Evolutionary conservation across 202 grass and related monocot genomes (phyloP).

Genomic region (Setaria italica): DNA sequence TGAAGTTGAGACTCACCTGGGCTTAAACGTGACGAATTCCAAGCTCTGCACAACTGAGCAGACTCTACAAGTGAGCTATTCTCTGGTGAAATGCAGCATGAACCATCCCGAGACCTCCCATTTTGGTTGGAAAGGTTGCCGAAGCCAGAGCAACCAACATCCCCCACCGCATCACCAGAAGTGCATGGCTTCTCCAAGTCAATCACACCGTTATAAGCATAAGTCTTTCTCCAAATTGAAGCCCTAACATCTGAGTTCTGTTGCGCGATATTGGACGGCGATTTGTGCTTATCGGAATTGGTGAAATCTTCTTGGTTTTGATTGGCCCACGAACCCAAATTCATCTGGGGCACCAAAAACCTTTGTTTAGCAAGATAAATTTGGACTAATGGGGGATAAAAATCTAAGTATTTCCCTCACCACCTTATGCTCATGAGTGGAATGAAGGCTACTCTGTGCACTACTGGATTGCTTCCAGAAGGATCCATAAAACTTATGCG

Average conservation of each 20-base stretch:
- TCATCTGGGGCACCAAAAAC: constrained; percentile 27
- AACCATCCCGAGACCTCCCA: constrained; percentile 34
- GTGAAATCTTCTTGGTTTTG: background rate
- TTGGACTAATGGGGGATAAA: background rate
- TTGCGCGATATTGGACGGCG: background rate
- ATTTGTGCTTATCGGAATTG: constrained; percentile 14
- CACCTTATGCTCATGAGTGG: constrained; percentile 20
- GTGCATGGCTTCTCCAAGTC: constrained; percentile 45
- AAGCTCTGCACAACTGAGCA: background rate
- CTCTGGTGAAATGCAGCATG: background rate
- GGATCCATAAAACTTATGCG: constrained; percentile 12
- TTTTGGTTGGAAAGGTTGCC: background rate
- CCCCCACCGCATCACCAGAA: constrained; percentile 6
- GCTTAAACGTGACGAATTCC: constrained; percentile 32
- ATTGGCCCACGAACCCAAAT: background rate
- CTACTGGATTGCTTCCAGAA: constrained; percentile 34
- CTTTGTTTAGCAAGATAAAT: background rate
- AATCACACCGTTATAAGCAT: constrained; percentile 23
- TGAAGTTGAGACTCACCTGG: constrained; percentile 24
- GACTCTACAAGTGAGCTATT: constrained; percentile 34
- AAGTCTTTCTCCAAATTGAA: constrained; percentile 1
- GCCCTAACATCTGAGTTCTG: constrained; percentile 13
- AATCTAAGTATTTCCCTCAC: constrained; percentile 9
- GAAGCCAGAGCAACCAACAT: constrained; percentile 17
- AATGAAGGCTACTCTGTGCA: background rate